Conservation (phyloP, 208 protist genomes). For the Leptomonas seymouri region DNA sequence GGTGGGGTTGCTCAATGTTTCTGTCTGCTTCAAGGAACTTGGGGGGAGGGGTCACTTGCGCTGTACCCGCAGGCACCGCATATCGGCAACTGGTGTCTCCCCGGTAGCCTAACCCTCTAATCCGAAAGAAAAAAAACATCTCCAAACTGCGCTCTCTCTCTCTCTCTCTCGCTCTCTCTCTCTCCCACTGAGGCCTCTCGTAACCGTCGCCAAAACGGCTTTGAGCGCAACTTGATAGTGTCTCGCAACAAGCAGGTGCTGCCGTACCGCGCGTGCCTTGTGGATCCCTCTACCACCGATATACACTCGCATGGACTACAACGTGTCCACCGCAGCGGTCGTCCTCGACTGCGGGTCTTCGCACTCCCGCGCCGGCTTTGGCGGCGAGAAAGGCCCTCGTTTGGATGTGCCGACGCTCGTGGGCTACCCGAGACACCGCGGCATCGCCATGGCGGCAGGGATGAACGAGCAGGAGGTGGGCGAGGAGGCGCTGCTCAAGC, state of each 20-base stretch:
- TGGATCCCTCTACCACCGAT: background rate
- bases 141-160: no score
- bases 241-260: no score
- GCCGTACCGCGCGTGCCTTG: background rate
- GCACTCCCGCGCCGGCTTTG: constrained; percentile 88
- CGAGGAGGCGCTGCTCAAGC: constrained; percentile 83
- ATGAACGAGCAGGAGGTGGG: constrained; percentile 91
- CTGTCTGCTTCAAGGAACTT: no score
- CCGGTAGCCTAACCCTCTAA: no score
- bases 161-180: background rate
- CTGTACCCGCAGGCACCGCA: no score
- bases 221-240: no score
- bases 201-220: no score
- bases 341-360: constrained; percentile 85
- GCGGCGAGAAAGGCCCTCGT: constrained; percentile 79
- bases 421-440: constrained; percentile 86
- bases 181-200: background rate
- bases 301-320: constrained; percentile 29
- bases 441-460: constrained; percentile 90
- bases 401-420: constrained; percentile 89
- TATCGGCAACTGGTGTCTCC: no score
- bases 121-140: no score
- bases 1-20: no score
- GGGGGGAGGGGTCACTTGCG: no score
- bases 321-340: constrained; percentile 40